phyloP scores from a whole-genome alignment of 129 eudicot genomes.

The carrot (Daucus carota) region DNA sequence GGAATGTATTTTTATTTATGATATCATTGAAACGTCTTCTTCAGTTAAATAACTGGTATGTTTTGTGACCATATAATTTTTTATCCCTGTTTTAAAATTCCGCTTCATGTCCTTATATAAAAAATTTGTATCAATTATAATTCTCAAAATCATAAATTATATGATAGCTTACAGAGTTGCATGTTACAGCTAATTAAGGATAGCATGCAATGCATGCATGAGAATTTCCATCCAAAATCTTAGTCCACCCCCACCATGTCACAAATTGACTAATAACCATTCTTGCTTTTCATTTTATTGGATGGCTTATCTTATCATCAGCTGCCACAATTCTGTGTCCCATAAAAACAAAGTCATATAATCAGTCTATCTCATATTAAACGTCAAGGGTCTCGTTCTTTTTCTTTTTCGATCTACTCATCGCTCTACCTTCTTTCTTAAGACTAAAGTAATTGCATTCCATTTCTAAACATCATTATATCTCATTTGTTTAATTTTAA shows the following conservation, averaged over 20 bases:
- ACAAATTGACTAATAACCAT: conserved; percentile 10
- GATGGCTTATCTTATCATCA: conserved; percentile 9
- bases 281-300: conserved; percentile 9
- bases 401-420: background rate
- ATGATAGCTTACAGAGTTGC: too few species aligned
- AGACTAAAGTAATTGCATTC: background rate
- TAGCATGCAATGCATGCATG: background rate
- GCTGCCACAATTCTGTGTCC: too few species aligned
- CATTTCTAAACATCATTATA: background rate
- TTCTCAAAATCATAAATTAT: too few species aligned
- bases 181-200: background rate
- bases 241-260: background rate
- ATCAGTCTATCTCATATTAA: background rate
- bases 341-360: background rate
- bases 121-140: too few species aligned
- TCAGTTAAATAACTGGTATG: too few species aligned
- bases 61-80: too few species aligned
- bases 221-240: background rate
- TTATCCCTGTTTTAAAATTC: too few species aligned
- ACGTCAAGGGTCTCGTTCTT: background rate
- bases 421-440: background rate
- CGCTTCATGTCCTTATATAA: too few species aligned
- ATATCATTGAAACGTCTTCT: too few species aligned
- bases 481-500: background rate
- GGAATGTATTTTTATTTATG: too few species aligned